Conservation (phyloP, 2,329 filamentous ascomycete species). For the Alternaria sp. region DNA sequence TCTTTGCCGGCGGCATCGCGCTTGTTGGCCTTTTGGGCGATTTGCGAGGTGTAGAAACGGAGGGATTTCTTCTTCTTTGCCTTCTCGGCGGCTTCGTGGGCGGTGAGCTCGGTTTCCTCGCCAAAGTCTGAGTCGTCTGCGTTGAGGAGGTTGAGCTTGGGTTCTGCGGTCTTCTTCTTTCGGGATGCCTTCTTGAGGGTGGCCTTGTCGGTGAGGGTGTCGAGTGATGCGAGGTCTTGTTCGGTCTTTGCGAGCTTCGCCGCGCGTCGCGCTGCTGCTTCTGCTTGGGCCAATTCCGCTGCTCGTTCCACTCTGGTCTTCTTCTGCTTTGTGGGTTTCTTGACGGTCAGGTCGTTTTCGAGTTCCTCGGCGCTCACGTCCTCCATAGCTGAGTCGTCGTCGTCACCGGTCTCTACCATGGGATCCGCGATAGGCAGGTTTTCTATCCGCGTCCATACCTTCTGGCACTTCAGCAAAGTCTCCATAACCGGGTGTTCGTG, state of each 20-base stretch:
- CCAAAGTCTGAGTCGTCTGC: constrained; percentile 87
- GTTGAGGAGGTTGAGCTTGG: constrained; percentile 47
- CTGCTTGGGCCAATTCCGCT: constrained; percentile 60
- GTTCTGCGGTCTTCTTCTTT: constrained; percentile 38
- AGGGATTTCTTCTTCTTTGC: constrained; percentile 87
- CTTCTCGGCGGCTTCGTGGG: constrained; percentile 83
- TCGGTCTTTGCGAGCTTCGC: constrained; percentile 65
- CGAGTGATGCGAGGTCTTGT: constrained; percentile 76
- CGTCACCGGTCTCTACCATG: constrained; percentile 41
- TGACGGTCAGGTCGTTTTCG: constrained; percentile 36
- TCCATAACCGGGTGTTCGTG: constrained; percentile 93
- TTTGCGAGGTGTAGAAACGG: constrained; percentile 97
- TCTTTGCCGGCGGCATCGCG: constrained; percentile 75
- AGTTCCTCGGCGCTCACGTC: constrained; percentile 42
- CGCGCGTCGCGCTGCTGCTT: constrained; percentile 60
- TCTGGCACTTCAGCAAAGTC: constrained; percentile 77
- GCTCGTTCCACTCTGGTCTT: constrained; percentile 58
- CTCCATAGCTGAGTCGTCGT: constrained; percentile 46
- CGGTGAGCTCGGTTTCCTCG: constrained; percentile 82
- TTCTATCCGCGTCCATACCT: constrained; percentile 79
- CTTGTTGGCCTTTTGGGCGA: constrained; percentile 91
- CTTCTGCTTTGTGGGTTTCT: constrained; percentile 49
- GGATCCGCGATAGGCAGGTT: constrained; percentile 62
- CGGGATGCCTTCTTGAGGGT: constrained; percentile 58
- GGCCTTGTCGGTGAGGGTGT: constrained; percentile 62